phyloP scores from a whole-genome alignment of 345 rosid species.

The Rubroshorea leprosula region DNA sequence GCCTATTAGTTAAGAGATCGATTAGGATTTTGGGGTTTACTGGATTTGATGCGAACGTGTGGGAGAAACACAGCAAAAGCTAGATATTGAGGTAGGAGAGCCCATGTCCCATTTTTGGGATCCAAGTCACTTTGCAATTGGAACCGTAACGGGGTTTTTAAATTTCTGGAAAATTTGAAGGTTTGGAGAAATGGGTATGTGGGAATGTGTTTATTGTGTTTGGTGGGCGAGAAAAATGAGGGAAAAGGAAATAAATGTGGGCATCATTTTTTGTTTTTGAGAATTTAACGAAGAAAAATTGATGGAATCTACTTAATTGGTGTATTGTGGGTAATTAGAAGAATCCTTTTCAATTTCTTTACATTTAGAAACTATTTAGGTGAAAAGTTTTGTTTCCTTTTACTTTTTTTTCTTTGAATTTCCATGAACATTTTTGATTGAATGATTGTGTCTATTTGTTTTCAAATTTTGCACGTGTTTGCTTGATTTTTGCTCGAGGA shows the following conservation, averaged over 20 bases:
- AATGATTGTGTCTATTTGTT: neutral
- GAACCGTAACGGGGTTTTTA: no score
- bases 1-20: no score
- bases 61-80: no score
- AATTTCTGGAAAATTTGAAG: no score
- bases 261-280: no score
- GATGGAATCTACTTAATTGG: neutral
- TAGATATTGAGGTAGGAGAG: no score
- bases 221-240: slow-evolving; percentile 11
- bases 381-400: neutral
- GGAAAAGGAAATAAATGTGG: slow-evolving; percentile 8
- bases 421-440: slow-evolving; percentile 5
- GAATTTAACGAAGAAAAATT: neutral
- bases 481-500: no score
- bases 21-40: no score
- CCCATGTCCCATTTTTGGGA: no score
- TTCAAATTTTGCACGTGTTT: neutral
- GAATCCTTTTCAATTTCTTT: neutral
- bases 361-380: slow-evolving; percentile 14
- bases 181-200: neutral
- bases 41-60: no score
- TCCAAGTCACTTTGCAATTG: no score
- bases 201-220: neutral
- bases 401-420: neutral
- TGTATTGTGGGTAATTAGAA: neutral